phyloP scores from a whole-genome alignment of 495 filamentous ascomycete genomes.

The Penicillium canescens region DNA sequence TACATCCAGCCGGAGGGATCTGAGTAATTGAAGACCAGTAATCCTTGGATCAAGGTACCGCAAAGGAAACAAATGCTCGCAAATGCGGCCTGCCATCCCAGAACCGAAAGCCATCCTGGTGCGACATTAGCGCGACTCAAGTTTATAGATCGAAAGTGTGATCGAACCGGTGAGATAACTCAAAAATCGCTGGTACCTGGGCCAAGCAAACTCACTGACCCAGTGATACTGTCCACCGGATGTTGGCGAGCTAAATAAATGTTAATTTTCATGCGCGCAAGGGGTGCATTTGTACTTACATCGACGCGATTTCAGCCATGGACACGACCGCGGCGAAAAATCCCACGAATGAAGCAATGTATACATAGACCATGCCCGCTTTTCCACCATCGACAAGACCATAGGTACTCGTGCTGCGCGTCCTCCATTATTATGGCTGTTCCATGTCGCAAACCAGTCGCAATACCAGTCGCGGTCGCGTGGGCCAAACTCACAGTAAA shows the following conservation, averaged over 20 bases:
- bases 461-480: not conserved
- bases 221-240: constrained; percentile 52
- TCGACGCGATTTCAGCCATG: constrained; percentile 49
- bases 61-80: constrained; percentile 39
- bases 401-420: constrained; percentile 32
- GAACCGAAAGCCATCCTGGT: constrained; percentile 46
- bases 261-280: constrained; percentile 4
- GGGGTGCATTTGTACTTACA: constrained; percentile 25
- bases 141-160: not conserved
- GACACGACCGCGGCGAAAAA: constrained; percentile 43
- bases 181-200: constrained; percentile 40
- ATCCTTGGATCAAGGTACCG: constrained; percentile 47
- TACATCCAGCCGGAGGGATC: constrained; percentile 28
- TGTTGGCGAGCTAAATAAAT: constrained; percentile 34
- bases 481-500: constrained; percentile 27
- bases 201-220: constrained; percentile 45
- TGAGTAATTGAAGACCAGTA: constrained; percentile 48
- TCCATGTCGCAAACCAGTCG: not conserved
- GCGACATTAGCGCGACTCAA: not conserved
- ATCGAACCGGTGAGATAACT: constrained; percentile 43
- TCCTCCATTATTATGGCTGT: not conserved
- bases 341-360: constrained; percentile 41
- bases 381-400: constrained; percentile 47
- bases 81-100: constrained; percentile 47
- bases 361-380: constrained; percentile 50